A percentile compares a stretch with the other conserved stretches of the same genome.
These are phyloP conservation scores for Xylaria sp. DNA, from an alignment of 2,329 filamentous ascomycete genomes.

Conservation along the genomic window DNA sequence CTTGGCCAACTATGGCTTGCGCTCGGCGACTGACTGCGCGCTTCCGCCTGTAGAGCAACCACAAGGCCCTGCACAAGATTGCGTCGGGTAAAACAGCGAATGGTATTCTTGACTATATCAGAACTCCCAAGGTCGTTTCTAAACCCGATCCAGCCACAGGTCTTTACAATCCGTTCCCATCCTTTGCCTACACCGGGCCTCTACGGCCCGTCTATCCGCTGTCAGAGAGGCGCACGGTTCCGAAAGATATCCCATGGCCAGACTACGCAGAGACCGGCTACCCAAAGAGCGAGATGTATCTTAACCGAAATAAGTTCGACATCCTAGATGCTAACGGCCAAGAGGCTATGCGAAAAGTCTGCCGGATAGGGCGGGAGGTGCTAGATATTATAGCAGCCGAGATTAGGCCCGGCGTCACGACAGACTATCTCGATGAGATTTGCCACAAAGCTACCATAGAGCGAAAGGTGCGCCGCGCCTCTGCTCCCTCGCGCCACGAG, in stretches of 20 bases:
- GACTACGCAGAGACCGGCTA: constrained; percentile 91
- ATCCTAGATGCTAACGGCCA: constrained; percentile 83
- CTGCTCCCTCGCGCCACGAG: neutral
- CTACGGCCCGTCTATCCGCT: constrained; percentile 90
- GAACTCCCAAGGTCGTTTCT: constrained; percentile 86
- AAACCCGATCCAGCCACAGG: constrained; percentile 91
- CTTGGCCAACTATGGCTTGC: neutral
- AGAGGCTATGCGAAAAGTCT: constrained; percentile 93
- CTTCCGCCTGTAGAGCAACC: constrained; percentile 68
- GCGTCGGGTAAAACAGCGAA: constrained; percentile 61
- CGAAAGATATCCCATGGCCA: constrained; percentile 82
- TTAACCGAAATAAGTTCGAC: constrained; percentile 82
- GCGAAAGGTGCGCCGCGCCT: constrained; percentile 76
- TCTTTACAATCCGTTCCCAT: constrained; percentile 91
- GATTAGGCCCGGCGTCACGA: constrained; percentile 89
- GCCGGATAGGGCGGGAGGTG: constrained; percentile 86
- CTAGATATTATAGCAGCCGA: constrained; percentile 90
- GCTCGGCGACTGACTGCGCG: constrained; percentile 24
- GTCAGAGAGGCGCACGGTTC: constrained; percentile 76
- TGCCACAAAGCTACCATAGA: constrained; percentile 96
- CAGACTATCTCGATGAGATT: constrained; percentile 93
- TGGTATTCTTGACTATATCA: constrained; percentile 77
- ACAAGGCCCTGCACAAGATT: constrained; percentile 87
- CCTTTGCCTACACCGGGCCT: constrained; percentile 82
- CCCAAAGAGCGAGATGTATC: constrained; percentile 68